A percentile compares a stretch with the other conserved stretches of the same genome.
Evolutionary conservation across 2,329 filamentous ascomycete genomes (phyloP).

Genomic region (Plectosphaerella cucumerina): DNA sequence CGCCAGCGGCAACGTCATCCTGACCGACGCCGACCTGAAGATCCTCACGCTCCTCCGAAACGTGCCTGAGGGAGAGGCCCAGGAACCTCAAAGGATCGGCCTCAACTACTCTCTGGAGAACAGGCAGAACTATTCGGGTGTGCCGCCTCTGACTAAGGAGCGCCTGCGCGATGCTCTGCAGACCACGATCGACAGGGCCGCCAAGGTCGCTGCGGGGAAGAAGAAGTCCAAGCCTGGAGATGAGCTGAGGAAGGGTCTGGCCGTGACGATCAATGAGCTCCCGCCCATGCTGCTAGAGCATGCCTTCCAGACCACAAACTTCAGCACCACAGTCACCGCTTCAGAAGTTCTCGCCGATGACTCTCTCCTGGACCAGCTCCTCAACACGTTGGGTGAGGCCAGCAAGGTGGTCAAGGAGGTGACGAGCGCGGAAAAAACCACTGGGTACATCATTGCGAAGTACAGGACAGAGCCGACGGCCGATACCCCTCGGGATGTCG

Average conservation of each 20-base stretch:
- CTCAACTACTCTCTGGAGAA: conserved; percentile 75
- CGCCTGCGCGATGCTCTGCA: conserved; percentile 66
- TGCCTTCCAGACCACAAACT: conserved; percentile 63
- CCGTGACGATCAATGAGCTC: conserved; percentile 80
- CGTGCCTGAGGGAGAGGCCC: conserved; percentile 75
- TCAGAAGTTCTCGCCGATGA: conserved; percentile 68
- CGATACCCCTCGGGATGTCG: conserved; percentile 6
- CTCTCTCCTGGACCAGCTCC: conserved; percentile 58
- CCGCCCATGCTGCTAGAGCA: conserved; percentile 88
- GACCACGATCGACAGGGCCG: conserved; percentile 57
- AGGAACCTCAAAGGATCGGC: conserved; percentile 77
- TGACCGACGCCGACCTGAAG: conserved; percentile 80
- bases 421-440: conserved; percentile 59
- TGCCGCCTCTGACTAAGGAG: conserved; percentile 71
- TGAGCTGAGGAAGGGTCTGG: conserved; percentile 73
- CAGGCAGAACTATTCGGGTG: conserved; percentile 76
- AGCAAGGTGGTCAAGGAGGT: conserved; percentile 66
- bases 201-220: conserved; percentile 50
- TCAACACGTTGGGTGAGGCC: conserved; percentile 66
- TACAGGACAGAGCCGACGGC: conserved; percentile 27
- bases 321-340: conserved; percentile 65
- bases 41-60: conserved; percentile 78
- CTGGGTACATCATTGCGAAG: conserved; percentile 86
- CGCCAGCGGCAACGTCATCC: conserved; percentile 88
- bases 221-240: conserved; percentile 71